Conservation (phyloP, 257 asterid species). For the Thymus quinquecostatus region DNA sequence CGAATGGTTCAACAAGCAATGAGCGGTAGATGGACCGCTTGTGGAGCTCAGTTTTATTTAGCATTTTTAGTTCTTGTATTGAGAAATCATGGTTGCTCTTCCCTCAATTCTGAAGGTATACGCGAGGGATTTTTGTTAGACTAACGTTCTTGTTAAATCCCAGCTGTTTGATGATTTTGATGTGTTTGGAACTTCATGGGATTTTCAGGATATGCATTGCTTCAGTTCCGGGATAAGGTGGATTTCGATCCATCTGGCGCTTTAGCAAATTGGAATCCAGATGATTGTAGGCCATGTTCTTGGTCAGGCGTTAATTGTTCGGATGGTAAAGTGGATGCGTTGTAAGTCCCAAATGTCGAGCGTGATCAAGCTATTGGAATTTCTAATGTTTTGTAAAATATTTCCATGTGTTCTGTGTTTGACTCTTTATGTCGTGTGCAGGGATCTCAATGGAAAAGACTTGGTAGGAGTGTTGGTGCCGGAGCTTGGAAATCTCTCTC, state of each 20-base stretch:
- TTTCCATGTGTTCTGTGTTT: constrained; percentile 2
- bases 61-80: constrained; percentile 48
- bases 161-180: not conserved
- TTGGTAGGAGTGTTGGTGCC: constrained; percentile 73
- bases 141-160: not conserved
- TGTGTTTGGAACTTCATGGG: not conserved
- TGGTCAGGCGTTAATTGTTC: constrained; percentile 89
- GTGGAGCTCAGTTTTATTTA: constrained; percentile 48
- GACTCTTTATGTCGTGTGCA: constrained; percentile 30
- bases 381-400: not conserved
- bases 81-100: constrained; percentile 47
- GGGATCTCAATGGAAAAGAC: constrained; percentile 70
- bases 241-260: constrained; percentile 65
- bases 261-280: constrained; percentile 66
- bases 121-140: not conserved
- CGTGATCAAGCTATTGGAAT: not conserved
- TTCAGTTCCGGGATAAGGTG: constrained; percentile 64
- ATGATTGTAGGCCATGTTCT: constrained; percentile 65
- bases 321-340: constrained; percentile 61
- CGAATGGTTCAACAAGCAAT: constrained; percentile 57
- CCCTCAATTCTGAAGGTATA: constrained; percentile 77
- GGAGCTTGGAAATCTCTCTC: constrained; percentile 73
- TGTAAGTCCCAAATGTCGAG: constrained; percentile 56
- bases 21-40: constrained; percentile 67
- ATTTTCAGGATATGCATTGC: constrained; percentile 67